Percentiles rank a stretch among this genome's conserved stretches.
Evolutionary conservation across 371 early-diverging fungal species (phyloP).

Genomic region (Phascolomyces articulosus): DNA sequence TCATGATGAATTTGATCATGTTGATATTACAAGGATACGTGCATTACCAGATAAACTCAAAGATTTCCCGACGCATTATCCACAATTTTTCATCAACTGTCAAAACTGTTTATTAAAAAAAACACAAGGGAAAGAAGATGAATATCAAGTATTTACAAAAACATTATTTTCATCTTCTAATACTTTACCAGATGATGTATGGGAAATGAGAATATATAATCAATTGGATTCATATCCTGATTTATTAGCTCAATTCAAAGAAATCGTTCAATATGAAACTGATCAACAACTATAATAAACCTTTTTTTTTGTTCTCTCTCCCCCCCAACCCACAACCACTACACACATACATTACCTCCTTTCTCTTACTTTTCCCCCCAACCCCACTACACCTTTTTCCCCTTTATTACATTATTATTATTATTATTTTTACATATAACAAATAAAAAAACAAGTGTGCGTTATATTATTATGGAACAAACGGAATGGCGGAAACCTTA

Average conservation of each 20-base stretch:
- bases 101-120: constrained; percentile 16
- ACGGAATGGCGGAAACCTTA: constrained; percentile 14
- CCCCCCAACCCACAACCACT: neutral
- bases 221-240: constrained; percentile 46
- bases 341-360: neutral
- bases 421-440: neutral
- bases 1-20: constrained; percentile 33
- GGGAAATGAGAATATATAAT: constrained; percentile 48
- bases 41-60: constrained; percentile 35
- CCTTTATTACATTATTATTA: constrained; percentile 1
- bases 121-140: neutral
- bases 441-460: neutral
- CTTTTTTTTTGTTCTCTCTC: neutral
- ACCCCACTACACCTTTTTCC: neutral
- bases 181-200: constrained; percentile 37
- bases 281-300: constrained; percentile 13
- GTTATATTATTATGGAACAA: neutral
- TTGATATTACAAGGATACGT: constrained; percentile 48
- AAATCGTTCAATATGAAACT: constrained; percentile 60
- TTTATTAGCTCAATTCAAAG: constrained; percentile 56
- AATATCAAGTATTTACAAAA: constrained; percentile 17
- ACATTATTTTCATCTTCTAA: constrained; percentile 20
- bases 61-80: constrained; percentile 43
- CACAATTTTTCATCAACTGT: constrained; percentile 62
- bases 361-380: neutral